These are phyloP conservation scores for Glarea lozoyensis DNA, from an alignment of 495 filamentous ascomycete species.

Conservation along the genomic window DNA sequence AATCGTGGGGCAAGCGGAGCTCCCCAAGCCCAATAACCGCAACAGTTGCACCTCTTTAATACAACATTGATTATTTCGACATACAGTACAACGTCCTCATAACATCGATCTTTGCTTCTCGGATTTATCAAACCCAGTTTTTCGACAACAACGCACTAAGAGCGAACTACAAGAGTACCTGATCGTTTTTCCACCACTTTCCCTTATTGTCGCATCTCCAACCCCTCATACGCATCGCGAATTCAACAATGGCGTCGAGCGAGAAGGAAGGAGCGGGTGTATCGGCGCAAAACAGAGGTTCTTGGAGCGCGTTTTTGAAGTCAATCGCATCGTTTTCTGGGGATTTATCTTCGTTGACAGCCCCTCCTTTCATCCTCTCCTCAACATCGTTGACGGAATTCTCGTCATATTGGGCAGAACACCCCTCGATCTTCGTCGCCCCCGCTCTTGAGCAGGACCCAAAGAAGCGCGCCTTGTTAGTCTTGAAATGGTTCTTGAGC, in stretches of 20 bases:
- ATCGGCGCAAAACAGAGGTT: conserved; percentile 19
- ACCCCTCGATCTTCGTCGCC: conserved; percentile 80
- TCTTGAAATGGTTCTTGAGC: conserved; percentile 96
- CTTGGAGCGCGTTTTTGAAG: conserved; percentile 24
- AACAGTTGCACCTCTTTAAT: not conserved
- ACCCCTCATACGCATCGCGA: not conserved
- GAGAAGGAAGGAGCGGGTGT: conserved; percentile 22
- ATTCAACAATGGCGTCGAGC: conserved; percentile 13
- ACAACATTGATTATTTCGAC: not conserved
- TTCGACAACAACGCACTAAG: too few species aligned
- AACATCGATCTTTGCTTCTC: too few species aligned
- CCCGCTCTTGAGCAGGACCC: conserved; percentile 80
- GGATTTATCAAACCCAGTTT: too few species aligned
- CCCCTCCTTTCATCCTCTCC: conserved; percentile 93
- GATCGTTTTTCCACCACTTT: not conserved
- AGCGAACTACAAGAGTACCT: too few species aligned
- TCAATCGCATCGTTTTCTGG: conserved; percentile 96
- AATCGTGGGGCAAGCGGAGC: conserved; percentile 1
- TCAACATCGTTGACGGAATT: conserved; percentile 90
- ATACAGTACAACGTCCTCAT: too few species aligned
- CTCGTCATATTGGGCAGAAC: conserved; percentile 96
- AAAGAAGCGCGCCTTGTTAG: conserved; percentile 75
- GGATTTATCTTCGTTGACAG: conserved; percentile 88
- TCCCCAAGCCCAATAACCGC: not conserved
- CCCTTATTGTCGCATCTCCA: not conserved